Base-by-base conservation (phyloP, 805 yeast species). In the Wickerhamomyces subpelliculosus region DNA sequence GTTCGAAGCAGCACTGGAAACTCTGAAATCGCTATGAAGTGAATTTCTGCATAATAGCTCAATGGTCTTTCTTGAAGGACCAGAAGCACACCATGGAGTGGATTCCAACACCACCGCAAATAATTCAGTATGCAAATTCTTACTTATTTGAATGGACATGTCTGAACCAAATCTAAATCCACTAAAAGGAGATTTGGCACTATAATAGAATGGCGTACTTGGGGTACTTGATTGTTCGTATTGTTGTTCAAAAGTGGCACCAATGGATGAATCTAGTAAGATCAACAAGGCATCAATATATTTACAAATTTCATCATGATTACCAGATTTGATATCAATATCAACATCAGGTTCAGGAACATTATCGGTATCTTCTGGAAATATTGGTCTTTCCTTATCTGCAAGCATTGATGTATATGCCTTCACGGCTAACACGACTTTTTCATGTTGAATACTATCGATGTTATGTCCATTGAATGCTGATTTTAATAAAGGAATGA, bases 41-140 rank as follows among this genome's bases (percentile, higher is more conserved):
- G 86, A 74, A 53, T 88, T 87, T 40, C 86, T 69, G 29, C 89
- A 79, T 13, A 93, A 62, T 4, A 87, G 64, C 41, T 90, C 97
- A 20, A 89, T 75, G 2, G 82, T 64, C 24, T 75, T 71, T 40
- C 82, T 71, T 50, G 80, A 78, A 10, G 78, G 73, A 2, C 80
- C 67, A 19, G 64, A 71, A 1, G 68, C 59, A 48, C 84, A 73
- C 77, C 89, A 83, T 0, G 97, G 93, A 32, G 83, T 65, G 2
- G 83, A 68, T 23, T 84, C 85, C 1, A 88, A 66, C 16, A 84
- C 65, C 2, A 79, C 72, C 1, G 88, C 78, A 52, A 88, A 79
- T 13, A 87, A 58, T 31, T 83, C 86, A 21, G 70, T 54, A 40
- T 75, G 75, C 26, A 68, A 55, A 20, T 51, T 58, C 32, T 55